phyloP scores from a whole-genome alignment of 169 alveolate species.

The Babesia gibsoni region DNA sequence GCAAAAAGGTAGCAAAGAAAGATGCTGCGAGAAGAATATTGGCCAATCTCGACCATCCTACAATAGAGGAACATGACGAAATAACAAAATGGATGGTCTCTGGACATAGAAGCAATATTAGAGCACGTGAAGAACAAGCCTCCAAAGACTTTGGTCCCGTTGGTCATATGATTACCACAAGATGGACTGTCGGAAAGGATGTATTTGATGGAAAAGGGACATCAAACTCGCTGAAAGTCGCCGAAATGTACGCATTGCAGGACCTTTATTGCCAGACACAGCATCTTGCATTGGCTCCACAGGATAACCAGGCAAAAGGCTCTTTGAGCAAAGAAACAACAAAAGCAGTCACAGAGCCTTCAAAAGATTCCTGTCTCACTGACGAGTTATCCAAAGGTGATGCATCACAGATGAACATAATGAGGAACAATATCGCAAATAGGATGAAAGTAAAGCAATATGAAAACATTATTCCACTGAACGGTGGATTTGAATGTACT shows the following conservation, averaged over 20 bases:
- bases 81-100: constrained; percentile 60
- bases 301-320: not conserved
- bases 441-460: constrained; percentile 45
- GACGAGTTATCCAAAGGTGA: constrained; percentile 47
- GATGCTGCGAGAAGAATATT: constrained; percentile 46
- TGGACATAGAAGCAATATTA: constrained; percentile 19
- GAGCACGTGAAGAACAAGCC: constrained; percentile 3
- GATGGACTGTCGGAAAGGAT: constrained; percentile 23
- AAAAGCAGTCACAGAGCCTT: too few relatives aligned
- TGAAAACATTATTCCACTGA: not conserved
- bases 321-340: not conserved
- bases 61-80: constrained; percentile 35
- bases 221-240: constrained; percentile 23
- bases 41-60: constrained; percentile 14
- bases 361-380: not conserved
- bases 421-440: constrained; percentile 4
- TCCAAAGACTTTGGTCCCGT: constrained; percentile 22
- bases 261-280: constrained; percentile 30
- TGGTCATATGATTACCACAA: constrained; percentile 25
- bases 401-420: constrained; percentile 41
- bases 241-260: constrained; percentile 57
- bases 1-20: constrained; percentile 48
- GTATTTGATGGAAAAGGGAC: constrained; percentile 32
- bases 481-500: constrained; percentile 53
- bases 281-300: not conserved